These are phyloP conservation scores for Lithospermum erythrorhizon DNA, from an alignment of 257 asterid species.

Conservation along the genomic window DNA sequence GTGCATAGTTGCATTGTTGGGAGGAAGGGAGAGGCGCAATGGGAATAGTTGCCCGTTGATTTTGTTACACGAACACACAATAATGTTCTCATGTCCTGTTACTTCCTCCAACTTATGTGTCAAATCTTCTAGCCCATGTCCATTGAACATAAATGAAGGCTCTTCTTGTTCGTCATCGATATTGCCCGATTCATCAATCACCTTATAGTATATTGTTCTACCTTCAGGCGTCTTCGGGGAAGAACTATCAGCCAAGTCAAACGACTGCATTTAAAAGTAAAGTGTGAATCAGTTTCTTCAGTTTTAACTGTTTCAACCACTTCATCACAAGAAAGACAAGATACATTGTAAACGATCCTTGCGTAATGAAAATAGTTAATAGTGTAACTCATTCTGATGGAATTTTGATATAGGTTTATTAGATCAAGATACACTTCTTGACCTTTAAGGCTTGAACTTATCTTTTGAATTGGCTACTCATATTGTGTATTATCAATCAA, in stretches of 20 bases:
- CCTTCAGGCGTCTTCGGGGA: constrained; percentile 44
- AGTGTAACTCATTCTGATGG: too few relatives aligned
- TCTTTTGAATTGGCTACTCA: neutral
- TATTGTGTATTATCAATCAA: neutral
- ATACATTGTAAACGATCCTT: neutral
- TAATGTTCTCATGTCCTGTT: constrained; percentile 51
- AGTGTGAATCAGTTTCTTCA: neutral
- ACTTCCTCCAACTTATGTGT: constrained; percentile 51
- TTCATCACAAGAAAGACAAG: neutral
- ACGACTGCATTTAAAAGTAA: constrained; percentile 25
- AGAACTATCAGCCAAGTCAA: constrained; percentile 19
- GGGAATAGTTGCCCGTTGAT: constrained; percentile 67
- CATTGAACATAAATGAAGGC: constrained; percentile 52
- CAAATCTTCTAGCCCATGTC: constrained; percentile 62
- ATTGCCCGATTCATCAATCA: constrained; percentile 54
- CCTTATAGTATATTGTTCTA: constrained; percentile 46
- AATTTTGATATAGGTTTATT: too few relatives aligned
- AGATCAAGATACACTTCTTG: too few relatives aligned
- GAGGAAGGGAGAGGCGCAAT: constrained; percentile 78
- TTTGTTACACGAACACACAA: constrained; percentile 55
- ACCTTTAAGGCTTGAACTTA: too few relatives aligned
- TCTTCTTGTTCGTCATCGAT: constrained; percentile 31
- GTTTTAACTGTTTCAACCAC: neutral
- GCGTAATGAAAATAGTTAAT: too few relatives aligned
- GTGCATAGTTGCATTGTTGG: constrained; percentile 77